Evolutionary conservation across 371 early-diverging fungal genomes (phyloP).

Genomic region (Mycotypha africana): DNA sequence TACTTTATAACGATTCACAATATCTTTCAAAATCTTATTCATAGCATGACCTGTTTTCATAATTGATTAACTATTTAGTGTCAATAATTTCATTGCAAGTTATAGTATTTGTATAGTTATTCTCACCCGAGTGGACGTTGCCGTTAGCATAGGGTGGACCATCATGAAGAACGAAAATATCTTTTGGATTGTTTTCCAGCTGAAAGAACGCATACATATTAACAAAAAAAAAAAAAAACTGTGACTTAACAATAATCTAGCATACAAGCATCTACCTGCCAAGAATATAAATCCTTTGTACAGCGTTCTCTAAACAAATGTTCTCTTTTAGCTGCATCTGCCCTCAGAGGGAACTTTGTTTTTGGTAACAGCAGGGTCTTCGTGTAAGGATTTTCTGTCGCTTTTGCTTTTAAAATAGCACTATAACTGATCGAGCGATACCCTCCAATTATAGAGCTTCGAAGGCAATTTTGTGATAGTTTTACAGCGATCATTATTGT

Average conservation of each 20-base stretch:
- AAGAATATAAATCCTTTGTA: constrained; percentile 64
- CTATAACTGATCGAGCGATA: constrained; percentile 3
- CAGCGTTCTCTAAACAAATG: constrained; percentile 57
- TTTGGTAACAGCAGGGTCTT: constrained; percentile 69
- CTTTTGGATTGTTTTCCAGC: constrained; percentile 59
- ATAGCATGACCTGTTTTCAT: constrained; percentile 75
- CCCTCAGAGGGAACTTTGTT: constrained; percentile 68
- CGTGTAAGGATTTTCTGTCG: constrained; percentile 39
- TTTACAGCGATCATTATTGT: background rate
- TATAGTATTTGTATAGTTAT: background rate
- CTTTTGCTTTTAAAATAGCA: constrained; percentile 5
- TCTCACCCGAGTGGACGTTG: constrained; percentile 76
- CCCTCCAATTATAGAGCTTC: background rate
- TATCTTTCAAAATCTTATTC: constrained; percentile 94
- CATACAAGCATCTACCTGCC: constrained; percentile 53
- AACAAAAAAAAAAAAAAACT: background rate
- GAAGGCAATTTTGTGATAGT: background rate
- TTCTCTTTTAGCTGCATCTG: constrained; percentile 63
- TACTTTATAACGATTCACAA: constrained; percentile 82
- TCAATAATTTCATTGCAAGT: background rate
- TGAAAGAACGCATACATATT: background rate
- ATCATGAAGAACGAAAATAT: constrained; percentile 84
- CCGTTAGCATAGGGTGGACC: constrained; percentile 98
- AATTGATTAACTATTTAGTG: background rate
- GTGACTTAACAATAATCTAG: background rate